These are phyloP conservation scores for Phoma herbarum DNA, from an alignment of 2,329 filamentous ascomycete species.

Conservation along the genomic window DNA sequence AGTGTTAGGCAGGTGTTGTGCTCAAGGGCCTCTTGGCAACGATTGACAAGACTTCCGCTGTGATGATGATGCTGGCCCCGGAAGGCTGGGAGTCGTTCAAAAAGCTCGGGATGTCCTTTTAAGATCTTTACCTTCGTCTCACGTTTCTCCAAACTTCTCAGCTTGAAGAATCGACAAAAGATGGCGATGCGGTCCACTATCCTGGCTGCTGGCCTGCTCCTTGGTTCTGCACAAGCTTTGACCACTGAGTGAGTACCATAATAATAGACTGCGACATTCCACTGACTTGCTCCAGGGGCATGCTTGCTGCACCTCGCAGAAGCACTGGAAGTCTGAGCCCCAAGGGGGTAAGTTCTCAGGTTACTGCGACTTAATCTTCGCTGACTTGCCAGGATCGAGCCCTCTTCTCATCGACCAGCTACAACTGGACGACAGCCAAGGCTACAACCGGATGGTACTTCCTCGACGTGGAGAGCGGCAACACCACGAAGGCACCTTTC, in stretches of 20 bases:
- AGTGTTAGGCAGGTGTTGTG: slow-evolving; percentile 27
- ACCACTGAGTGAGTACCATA: slow-evolving; percentile 37
- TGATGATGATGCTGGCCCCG: slow-evolving; percentile 24
- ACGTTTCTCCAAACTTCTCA: slow-evolving; percentile 12
- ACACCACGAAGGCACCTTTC: slow-evolving; percentile 46
- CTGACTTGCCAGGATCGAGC: slow-evolving; percentile 41
- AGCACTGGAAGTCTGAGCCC: slow-evolving; percentile 46
- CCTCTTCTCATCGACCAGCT: slow-evolving; percentile 46
- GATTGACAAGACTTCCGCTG: slow-evolving; percentile 23
- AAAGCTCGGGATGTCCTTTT: slow-evolving; percentile 21
- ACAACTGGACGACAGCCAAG: slow-evolving; percentile 49
- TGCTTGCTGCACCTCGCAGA: slow-evolving; percentile 42
- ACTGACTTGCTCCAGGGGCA: slow-evolving; percentile 26
- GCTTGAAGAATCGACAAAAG: slow-evolving; percentile 19
- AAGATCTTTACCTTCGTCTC: slow-evolving; percentile 13
- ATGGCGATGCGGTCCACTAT: slow-evolving; percentile 42
- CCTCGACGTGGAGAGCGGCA: slow-evolving; percentile 42
- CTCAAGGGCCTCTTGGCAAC: slow-evolving; percentile 25
- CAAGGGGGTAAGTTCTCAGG: slow-evolving; percentile 37
- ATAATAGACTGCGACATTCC: not conserved
- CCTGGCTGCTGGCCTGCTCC: slow-evolving; percentile 37
- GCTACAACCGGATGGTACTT: slow-evolving; percentile 60
- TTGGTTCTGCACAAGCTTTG: slow-evolving; percentile 38
- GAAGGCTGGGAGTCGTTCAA: slow-evolving; percentile 25
- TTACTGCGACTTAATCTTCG: not conserved